Evolutionary conservation across 2,329 filamentous ascomycete genomes (phyloP), one percentile per base, ranked within the genome.

Genomic region (Phoma herbarum): DNA sequence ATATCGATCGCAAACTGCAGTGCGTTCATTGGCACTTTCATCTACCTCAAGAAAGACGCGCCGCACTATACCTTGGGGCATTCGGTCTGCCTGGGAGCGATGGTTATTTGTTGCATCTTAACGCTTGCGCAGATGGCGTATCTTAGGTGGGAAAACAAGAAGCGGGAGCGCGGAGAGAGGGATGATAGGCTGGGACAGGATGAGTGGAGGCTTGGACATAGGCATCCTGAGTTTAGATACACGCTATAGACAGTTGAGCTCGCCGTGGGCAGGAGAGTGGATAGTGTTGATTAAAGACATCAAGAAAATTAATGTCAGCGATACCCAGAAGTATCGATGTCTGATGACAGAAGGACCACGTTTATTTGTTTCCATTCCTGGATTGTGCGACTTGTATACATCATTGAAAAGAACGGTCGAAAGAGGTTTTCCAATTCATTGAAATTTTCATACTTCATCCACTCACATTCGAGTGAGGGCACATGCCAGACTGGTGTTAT

Each of bases 1-100:
- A 79, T 56, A 10, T 67, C 62, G 42, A 75, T 84, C 37, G 84
- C 82, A 4, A 85, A 85, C 64, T 70, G 79, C 29, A 79, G 77
- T 0, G 84, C 83, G 2, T 81, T 85, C 52, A 76, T 85, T 25
- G 81, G 80, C 0, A 79, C 78, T 18, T 85, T 85, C 60, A 78
- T 84, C 45, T 86, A 82, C 63, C 62, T 84, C 42, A 67, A 75
- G 35, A 67, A 67, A 3, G 81, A 86, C 67, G 76, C 75, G 50
- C 72, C 64, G 52, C 69, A 64, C 33, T 63, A 65, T 31, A 42
- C 42, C 22, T 29, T 63, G 14, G 69, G 68, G 10, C 70, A 73
- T 57, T 58, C 64, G 0, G 62, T 74, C 31, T 72, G 68, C 23
- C 49, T 74, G 14, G 70, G 70, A 16, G 67, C 65, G 33, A 60